Percentiles rank a stretch among this genome's conserved stretches.
Evolutionary conservation across 805 yeast genomes (phyloP).

Genomic region (Blastobotrys peoriensis): DNA sequence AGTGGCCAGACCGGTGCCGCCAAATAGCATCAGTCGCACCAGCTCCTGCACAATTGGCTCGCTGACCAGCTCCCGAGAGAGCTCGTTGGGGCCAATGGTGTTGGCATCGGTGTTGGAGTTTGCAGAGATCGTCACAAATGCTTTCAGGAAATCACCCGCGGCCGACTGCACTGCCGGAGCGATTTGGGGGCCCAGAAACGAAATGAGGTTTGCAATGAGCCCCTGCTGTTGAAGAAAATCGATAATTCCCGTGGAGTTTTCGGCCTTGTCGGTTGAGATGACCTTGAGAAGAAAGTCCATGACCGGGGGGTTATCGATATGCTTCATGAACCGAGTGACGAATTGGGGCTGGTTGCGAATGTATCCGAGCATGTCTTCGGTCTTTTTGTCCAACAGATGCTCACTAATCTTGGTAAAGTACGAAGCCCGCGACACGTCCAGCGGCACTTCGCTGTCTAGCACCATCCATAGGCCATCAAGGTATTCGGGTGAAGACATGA

Average conservation of each 20-base stretch:
- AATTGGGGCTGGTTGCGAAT: conserved; percentile 61
- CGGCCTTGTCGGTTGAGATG: conserved; percentile 89
- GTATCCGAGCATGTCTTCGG: conserved; percentile 69
- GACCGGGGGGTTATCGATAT: conserved; percentile 86
- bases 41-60: conserved; percentile 59
- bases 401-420: conserved; percentile 90
- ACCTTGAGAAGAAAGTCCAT: conserved; percentile 89
- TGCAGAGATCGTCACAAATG: conserved; percentile 88
- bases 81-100: conserved; percentile 91
- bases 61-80: conserved; percentile 85
- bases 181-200: conserved; percentile 60
- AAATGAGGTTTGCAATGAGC: conserved; percentile 65
- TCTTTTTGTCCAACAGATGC: conserved; percentile 80
- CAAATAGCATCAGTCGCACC: conserved; percentile 66
- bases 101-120: conserved; percentile 85
- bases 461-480: conserved; percentile 74
- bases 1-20: conserved; percentile 81
- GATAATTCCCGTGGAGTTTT: conserved; percentile 79
- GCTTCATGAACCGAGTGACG: conserved; percentile 75
- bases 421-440: conserved; percentile 72
- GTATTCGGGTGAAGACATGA: conserved; percentile 65
- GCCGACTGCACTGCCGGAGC: conserved; percentile 79
- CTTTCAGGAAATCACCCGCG: conserved; percentile 91
- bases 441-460: conserved; percentile 59
- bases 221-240: conserved; percentile 66